A percentile compares a stretch with the other conserved stretches of the same genome.
Conservation (phyloP, 345 rosid species). For the Aethionema arabicum region DNA sequence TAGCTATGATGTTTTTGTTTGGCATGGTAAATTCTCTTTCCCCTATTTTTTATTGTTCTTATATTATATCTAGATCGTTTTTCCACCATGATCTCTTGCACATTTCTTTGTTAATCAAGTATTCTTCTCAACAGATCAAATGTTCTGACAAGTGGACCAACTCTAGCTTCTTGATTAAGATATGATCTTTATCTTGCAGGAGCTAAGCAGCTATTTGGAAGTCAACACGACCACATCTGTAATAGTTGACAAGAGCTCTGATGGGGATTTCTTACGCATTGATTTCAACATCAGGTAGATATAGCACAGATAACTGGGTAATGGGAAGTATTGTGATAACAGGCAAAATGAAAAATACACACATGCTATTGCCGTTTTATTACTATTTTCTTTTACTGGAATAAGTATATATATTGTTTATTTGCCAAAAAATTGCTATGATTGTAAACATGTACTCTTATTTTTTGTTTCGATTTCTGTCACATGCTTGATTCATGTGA, state of each 20-base stretch:
- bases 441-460: conserved; percentile 2
- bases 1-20: conserved; percentile 84
- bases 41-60: background rate
- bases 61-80: background rate
- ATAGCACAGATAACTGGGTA: background rate
- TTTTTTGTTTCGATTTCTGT: background rate
- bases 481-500: background rate
- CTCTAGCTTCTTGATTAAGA: conserved; percentile 11
- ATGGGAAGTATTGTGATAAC: background rate
- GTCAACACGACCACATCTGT: conserved; percentile 77
- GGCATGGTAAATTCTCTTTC: conserved; percentile 70
- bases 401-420: conserved; percentile 7
- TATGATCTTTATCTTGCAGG: conserved; percentile 46
- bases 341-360: background rate
- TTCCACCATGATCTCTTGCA: conserved; percentile 1
- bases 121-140: background rate
- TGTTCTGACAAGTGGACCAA: conserved; percentile 8
- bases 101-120: conserved; percentile 2
- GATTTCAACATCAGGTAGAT: conserved; percentile 91
- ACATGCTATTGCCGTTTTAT: background rate
- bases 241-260: conserved; percentile 86
- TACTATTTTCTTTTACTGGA: background rate
- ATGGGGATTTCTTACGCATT: conserved; percentile 87
- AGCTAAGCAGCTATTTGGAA: conserved; percentile 75
- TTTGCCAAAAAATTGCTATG: background rate